Evolutionary conservation across 306 rosid species (phyloP).

Genomic region (Biancaea sappan): DNA sequence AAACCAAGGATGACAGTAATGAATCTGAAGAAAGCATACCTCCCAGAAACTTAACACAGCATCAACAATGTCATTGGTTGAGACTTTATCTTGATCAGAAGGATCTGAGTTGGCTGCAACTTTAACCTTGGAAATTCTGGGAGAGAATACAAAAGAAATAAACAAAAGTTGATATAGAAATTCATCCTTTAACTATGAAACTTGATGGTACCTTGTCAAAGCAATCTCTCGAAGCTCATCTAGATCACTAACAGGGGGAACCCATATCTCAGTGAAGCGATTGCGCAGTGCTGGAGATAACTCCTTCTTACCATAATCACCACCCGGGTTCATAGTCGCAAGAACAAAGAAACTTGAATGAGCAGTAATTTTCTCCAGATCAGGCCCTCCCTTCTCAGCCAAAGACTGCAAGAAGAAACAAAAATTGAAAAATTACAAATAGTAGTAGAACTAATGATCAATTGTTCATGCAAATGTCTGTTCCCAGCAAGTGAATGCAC

Average conservation of each 20-base stretch:
- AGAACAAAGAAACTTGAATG: slow-evolving; percentile 74
- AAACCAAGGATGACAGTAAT: slow-evolving; percentile 10
- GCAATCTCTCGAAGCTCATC: slow-evolving; percentile 76
- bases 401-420: slow-evolving; percentile 54
- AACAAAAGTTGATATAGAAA: neutral
- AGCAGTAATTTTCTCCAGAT: slow-evolving; percentile 71
- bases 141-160: neutral
- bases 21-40: slow-evolving; percentile 46
- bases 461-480: neutral
- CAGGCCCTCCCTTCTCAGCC: slow-evolving; percentile 93
- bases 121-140: slow-evolving; percentile 59
- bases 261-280: slow-evolving; percentile 99
- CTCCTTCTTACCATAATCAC: slow-evolving; percentile 98
- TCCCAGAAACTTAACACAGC: slow-evolving; percentile 80
- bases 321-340: slow-evolving; percentile 99
- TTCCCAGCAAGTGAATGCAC: slow-evolving; percentile 4
- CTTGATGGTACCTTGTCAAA: slow-evolving; percentile 51
- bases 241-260: slow-evolving; percentile 70
- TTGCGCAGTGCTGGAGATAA: slow-evolving; percentile 88
- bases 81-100: slow-evolving; percentile 28
- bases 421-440: slow-evolving; percentile 1
- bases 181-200: neutral
- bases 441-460: neutral
- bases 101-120: slow-evolving; percentile 15
- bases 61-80: slow-evolving; percentile 56